Conservation (phyloP, 805 yeast genomes). For the Saccharomyces eubayanus region DNA sequence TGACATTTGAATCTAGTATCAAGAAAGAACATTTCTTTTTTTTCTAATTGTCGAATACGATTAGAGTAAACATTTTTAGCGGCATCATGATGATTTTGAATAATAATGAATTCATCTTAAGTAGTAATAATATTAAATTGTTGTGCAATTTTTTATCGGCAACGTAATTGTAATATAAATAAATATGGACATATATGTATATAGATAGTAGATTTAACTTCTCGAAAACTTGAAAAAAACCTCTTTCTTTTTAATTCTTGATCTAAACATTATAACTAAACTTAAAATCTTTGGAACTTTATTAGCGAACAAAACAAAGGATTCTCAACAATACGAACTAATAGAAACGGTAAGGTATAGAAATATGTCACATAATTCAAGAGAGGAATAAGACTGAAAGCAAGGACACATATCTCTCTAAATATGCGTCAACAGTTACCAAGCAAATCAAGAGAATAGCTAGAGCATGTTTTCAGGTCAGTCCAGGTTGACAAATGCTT, state of each 20-base stretch:
- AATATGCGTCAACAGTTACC: no score
- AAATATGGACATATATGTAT: not conserved
- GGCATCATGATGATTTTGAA: not conserved
- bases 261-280: not conserved
- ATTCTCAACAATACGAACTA: not conserved
- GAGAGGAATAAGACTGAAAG: no score
- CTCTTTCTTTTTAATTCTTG: not conserved
- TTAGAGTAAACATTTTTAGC: not conserved
- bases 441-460: no score
- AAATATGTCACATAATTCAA: no score
- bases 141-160: not conserved
- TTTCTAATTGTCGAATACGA: not conserved
- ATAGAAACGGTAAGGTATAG: not conserved
- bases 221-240: not conserved
- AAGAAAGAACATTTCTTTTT: not conserved
- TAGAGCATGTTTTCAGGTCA: no score
- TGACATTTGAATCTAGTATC: constrained; percentile 17
- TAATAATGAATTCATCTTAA: not conserved
- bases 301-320: not conserved
- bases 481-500: no score
- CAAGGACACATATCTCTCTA: no score
- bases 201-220: not conserved
- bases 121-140: not conserved
- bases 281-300: not conserved
- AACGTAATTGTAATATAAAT: not conserved